Conservation (phyloP, 805 yeast genomes). For the Teunomyces barrocoloradensis region DNA sequence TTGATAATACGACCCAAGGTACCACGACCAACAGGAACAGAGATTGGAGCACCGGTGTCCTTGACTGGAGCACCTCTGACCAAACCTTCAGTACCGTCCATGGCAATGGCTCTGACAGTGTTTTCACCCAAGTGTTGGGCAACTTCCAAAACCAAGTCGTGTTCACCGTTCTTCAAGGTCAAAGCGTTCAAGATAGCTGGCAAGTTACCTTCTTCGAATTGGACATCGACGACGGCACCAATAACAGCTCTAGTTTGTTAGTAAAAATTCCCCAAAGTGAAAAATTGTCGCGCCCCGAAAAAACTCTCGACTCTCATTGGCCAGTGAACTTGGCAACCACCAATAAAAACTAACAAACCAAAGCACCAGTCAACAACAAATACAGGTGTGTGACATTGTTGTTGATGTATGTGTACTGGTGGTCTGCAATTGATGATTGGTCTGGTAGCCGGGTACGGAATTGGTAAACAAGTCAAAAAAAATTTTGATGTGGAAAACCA, state of each 20-base stretch:
- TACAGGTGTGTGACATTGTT: too few species aligned
- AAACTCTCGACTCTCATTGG: slow-evolving; percentile 2
- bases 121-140: slow-evolving; percentile 99
- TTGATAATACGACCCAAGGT: slow-evolving; percentile 98
- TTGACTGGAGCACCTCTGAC: slow-evolving; percentile 91
- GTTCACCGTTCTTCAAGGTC: slow-evolving; percentile 73
- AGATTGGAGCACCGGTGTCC: slow-evolving; percentile 98
- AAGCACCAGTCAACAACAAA: too few species aligned
- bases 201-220: slow-evolving; percentile 94
- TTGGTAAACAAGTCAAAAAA: neutral
- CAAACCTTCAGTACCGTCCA: slow-evolving; percentile 99
- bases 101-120: slow-evolving; percentile 99
- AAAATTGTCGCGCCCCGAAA: slow-evolving; percentile 1
- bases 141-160: slow-evolving; percentile 92
- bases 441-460: neutral
- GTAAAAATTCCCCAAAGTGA: neutral
- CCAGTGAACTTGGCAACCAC: neutral
- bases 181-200: slow-evolving; percentile 98
- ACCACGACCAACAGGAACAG: slow-evolving; percentile 99
- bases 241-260: slow-evolving; percentile 72
- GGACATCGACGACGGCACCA: slow-evolving; percentile 99
- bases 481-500: neutral
- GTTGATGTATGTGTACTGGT: neutral
- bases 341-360: neutral
- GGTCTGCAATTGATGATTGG: neutral